Percentiles rank a stretch among this genome's conserved stretches.
Conservation (phyloP, 2,329 filamentous ascomycete species). For the Furcasterigmium furcatum region DNA sequence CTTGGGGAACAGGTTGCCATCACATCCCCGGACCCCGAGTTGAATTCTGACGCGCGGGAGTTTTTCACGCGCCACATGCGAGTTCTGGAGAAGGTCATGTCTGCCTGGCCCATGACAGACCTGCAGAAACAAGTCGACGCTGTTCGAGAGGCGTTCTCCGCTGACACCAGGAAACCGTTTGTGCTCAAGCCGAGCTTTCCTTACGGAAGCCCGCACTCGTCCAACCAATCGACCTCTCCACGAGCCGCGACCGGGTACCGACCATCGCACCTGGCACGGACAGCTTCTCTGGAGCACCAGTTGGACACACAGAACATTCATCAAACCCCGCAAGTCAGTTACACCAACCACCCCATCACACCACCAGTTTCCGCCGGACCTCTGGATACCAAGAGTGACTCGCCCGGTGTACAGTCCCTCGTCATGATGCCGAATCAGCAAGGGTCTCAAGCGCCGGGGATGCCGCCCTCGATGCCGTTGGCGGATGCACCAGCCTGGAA, state of each 20-base stretch:
- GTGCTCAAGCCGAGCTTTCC: constrained; percentile 86
- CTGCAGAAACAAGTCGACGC: constrained; percentile 88
- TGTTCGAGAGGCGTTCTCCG: constrained; percentile 86
- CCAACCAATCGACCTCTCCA: constrained; percentile 61
- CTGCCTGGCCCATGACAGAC: constrained; percentile 83
- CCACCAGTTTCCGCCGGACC: constrained; percentile 74
- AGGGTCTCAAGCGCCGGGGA: constrained; percentile 48
- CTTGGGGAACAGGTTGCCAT: constrained; percentile 67
- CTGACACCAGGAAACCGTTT: constrained; percentile 80
- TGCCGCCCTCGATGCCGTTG: constrained; percentile 54
- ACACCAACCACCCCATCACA: constrained; percentile 69
- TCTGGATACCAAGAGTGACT: constrained; percentile 74
- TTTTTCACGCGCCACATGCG: constrained; percentile 95
- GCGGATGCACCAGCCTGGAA: constrained; percentile 74
- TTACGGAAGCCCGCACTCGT: constrained; percentile 73
- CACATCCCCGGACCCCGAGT: constrained; percentile 85
- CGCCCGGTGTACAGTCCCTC: constrained; percentile 68
- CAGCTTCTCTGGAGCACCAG: constrained; percentile 50
- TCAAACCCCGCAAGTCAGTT: constrained; percentile 61
- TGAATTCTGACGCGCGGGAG: constrained; percentile 79
- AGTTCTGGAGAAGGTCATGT: constrained; percentile 80
- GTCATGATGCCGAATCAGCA: constrained; percentile 64
- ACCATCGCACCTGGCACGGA: constrained; percentile 36
- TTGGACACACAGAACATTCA: constrained; percentile 50
- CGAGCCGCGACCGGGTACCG: constrained; percentile 48